Evolutionary conservation across 371 early-diverging fungal species (phyloP).

Genomic region (Rhizopus delemar): DNA sequence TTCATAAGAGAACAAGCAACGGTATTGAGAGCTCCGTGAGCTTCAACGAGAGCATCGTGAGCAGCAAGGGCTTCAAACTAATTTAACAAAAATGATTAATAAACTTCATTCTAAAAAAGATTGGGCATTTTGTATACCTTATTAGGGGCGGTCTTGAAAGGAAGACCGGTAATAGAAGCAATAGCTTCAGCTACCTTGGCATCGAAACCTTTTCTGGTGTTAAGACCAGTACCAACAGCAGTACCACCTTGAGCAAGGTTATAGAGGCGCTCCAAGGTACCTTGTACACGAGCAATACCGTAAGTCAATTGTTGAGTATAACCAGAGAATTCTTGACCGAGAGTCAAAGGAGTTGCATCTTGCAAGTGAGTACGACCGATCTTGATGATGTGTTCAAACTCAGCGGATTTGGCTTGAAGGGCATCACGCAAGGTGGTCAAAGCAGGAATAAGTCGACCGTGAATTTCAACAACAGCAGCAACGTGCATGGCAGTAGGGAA

Average conservation of each 20-base stretch:
- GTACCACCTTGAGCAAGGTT: conserved; percentile 88
- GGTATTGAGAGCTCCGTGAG: conserved; percentile 82
- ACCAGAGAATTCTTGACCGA: conserved; percentile 90
- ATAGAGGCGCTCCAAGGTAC: conserved; percentile 69
- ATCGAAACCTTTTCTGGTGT: conserved; percentile 80
- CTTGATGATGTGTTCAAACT: conserved; percentile 80
- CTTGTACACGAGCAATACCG: conserved; percentile 75
- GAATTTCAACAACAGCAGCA: conserved; percentile 75
- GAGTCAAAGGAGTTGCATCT: conserved; percentile 86
- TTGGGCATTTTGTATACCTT: conserved; percentile 45
- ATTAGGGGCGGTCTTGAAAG: conserved; percentile 86
- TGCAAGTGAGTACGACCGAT: conserved; percentile 88
- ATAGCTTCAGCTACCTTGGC: conserved; percentile 74
- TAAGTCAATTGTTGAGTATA: conserved; percentile 79
- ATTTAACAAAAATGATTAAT: background rate
- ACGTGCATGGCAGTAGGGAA: conserved; percentile 95
- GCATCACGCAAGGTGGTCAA: conserved; percentile 68
- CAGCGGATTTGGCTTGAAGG: conserved; percentile 61
- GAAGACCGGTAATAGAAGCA: conserved; percentile 67
- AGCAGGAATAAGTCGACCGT: conserved; percentile 70
- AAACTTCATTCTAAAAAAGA: background rate
- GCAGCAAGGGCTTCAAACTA: conserved; percentile 90
- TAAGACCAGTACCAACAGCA: conserved; percentile 90
- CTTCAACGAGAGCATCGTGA: conserved; percentile 89
- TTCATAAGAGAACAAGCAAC: conserved; percentile 86